Percentiles rank a stretch among this genome's conserved stretches.
phyloP scores from a whole-genome alignment of 2,329 filamentous ascomycete species.

The Dothistroma pini region DNA sequence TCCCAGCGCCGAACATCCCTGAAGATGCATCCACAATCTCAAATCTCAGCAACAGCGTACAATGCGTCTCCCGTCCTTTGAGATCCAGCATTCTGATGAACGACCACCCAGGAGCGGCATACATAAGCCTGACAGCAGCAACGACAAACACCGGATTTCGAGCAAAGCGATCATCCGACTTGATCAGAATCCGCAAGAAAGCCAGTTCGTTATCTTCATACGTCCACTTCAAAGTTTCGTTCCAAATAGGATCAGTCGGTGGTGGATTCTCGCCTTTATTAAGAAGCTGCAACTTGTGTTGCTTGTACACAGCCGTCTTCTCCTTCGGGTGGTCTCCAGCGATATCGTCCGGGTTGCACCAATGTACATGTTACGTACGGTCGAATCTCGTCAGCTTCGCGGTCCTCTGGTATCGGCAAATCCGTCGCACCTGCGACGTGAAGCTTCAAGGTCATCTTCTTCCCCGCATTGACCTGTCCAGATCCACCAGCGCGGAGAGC shows the following conservation, averaged over 20 bases:
- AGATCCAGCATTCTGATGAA: constrained; percentile 64
- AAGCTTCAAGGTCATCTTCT: constrained; percentile 53
- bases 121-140: constrained; percentile 57
- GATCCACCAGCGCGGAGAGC: constrained; percentile 55
- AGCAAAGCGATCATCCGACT: constrained; percentile 62
- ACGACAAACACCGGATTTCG: constrained; percentile 61
- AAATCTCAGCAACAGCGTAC: constrained; percentile 60
- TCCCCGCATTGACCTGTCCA: constrained; percentile 47
- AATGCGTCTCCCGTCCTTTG: constrained; percentile 61
- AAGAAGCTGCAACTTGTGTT: constrained; percentile 56
- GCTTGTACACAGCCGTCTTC: constrained; percentile 60
- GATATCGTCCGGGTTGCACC: constrained; percentile 56
- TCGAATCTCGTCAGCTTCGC: constrained; percentile 53
- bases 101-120: constrained; percentile 56
- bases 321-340: constrained; percentile 53
- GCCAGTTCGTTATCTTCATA: constrained; percentile 64
- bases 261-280: constrained; percentile 59
- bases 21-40: constrained; percentile 47
- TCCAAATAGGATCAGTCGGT: constrained; percentile 60
- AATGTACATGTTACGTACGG: constrained; percentile 65
- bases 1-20: background rate
- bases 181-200: constrained; percentile 63
- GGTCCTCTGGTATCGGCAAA: constrained; percentile 53
- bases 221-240: constrained; percentile 64
- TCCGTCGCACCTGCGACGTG: constrained; percentile 61